phyloP scores from a whole-genome alignment of 2,329 filamentous ascomycete genomes.

The Seiridium unicorne region DNA sequence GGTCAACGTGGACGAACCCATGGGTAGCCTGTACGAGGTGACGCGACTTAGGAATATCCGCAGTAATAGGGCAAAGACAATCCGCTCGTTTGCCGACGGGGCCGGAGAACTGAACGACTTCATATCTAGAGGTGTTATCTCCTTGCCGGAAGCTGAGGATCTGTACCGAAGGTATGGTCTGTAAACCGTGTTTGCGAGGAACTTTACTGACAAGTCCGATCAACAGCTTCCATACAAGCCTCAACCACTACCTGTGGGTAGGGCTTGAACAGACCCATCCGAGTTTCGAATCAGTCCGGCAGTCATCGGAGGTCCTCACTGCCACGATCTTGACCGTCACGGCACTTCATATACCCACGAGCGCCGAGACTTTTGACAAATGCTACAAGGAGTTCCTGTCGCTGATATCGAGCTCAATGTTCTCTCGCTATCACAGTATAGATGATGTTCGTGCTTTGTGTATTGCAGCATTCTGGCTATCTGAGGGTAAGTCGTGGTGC shows the following conservation, averaged over 20 bases:
- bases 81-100: conserved; percentile 1
- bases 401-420: conserved; percentile 55
- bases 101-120: conserved; percentile 36
- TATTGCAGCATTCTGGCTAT: conserved; percentile 63
- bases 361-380: conserved; percentile 47
- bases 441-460: conserved; percentile 60
- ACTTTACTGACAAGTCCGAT: not conserved
- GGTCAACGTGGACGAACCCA: conserved; percentile 43
- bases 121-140: conserved; percentile 45
- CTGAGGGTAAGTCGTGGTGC: conserved; percentile 33
- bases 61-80: conserved; percentile 15
- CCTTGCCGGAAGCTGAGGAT: conserved; percentile 44
- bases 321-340: conserved; percentile 58
- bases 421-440: conserved; percentile 54
- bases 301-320: conserved; percentile 54
- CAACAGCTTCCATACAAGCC: conserved; percentile 39
- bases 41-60: conserved; percentile 42
- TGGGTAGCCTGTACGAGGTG: conserved; percentile 53
- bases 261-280: conserved; percentile 49
- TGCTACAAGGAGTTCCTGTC: conserved; percentile 58
- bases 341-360: conserved; percentile 56
- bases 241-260: conserved; percentile 52
- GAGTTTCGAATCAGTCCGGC: conserved; percentile 47
- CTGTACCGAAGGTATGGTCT: conserved; percentile 37
- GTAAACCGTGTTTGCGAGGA: not conserved